phyloP scores from a whole-genome alignment of 2,329 filamentous ascomycete genomes.

The Claviceps sp. region DNA sequence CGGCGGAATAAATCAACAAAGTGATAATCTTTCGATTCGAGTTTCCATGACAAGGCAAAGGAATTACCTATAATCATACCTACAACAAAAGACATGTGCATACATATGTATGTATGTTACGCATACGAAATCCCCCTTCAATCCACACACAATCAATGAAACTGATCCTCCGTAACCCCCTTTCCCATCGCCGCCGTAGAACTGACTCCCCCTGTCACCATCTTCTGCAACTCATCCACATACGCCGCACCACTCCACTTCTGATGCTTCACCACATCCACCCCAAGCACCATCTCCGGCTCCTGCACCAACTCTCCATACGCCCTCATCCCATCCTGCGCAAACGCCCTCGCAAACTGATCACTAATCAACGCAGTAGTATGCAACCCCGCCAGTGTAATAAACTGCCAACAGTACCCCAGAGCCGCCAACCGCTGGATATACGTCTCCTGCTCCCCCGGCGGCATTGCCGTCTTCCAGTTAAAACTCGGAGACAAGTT shows the following conservation, averaged over 20 bases:
- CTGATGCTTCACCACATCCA: slow-evolving; percentile 97
- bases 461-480: slow-evolving; percentile 95
- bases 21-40: too few relatives aligned
- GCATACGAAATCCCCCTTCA: not conserved
- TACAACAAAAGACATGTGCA: not conserved
- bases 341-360: slow-evolving; percentile 73
- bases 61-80: too few relatives aligned
- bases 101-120: too few relatives aligned
- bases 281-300: slow-evolving; percentile 80
- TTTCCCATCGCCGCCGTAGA: slow-evolving; percentile 93
- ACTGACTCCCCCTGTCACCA: slow-evolving; percentile 87
- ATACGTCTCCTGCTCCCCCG: slow-evolving; percentile 90
- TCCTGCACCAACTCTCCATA: slow-evolving; percentile 97
- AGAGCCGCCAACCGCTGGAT: slow-evolving; percentile 75
- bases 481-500: slow-evolving; percentile 99
- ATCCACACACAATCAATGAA: slow-evolving; percentile 27
- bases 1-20: too few relatives aligned
- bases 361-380: slow-evolving; percentile 87
- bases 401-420: slow-evolving; percentile 99
- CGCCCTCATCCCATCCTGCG: slow-evolving; percentile 77
- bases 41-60: too few relatives aligned
- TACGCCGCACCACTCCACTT: slow-evolving; percentile 97
- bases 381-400: slow-evolving; percentile 95
- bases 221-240: slow-evolving; percentile 88
- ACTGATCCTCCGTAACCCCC: slow-evolving; percentile 96